Base-by-base conservation (phyloP, 1,284 basidiomycete genomes). In the Rhodotorula sp. region DNA sequence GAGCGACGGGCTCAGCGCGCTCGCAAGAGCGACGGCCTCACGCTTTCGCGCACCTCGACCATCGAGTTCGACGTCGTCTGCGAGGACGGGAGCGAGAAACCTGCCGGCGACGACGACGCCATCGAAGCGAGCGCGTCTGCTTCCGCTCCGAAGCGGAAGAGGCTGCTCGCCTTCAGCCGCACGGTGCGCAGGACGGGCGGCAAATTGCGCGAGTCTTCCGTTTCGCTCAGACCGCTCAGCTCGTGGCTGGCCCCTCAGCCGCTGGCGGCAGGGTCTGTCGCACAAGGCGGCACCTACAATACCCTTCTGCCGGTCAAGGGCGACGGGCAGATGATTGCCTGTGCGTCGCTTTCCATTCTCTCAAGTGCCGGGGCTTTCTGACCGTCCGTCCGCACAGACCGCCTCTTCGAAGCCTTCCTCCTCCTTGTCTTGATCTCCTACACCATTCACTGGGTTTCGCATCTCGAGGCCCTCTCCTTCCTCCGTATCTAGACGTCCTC, bases 41-140 rank as follows among this genome's bases (percentile, higher is more conserved):
- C 27, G 17, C 46, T 68, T 1, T 60, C 64, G 17, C 49, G 72
- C 2, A 67, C 61, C 2, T 56, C 72, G 54, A 76, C 74, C 2
- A 54, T 72, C 48, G 72, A 76, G 34, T 12, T 76, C 56, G 74
- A 72, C 42, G 55, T 74, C 12, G 68, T 74, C 0, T 69, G 56
- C 46, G 66, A 67, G 45, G n/a, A 27, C 5, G 21, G 21, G 7
- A 44, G 21, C 9, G 41, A 48, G 46, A 16, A 2, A 7, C 12
- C 10, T 2, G 14, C 41, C 3, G 55, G 41, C 42, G 44, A 49
- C 21, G 48, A 25, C 7, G 46, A 14, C 17, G 41, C n/a, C 4
- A 4, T 7, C 25, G 58, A 21, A 9, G 25, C 25, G 9, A 19
- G n/a, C 7, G 19, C 53, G 25, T 45, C 53, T 3, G 17, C 49